Conservation (phyloP, 345 rosid genomes). For the Eucalyptus regnans region DNA sequence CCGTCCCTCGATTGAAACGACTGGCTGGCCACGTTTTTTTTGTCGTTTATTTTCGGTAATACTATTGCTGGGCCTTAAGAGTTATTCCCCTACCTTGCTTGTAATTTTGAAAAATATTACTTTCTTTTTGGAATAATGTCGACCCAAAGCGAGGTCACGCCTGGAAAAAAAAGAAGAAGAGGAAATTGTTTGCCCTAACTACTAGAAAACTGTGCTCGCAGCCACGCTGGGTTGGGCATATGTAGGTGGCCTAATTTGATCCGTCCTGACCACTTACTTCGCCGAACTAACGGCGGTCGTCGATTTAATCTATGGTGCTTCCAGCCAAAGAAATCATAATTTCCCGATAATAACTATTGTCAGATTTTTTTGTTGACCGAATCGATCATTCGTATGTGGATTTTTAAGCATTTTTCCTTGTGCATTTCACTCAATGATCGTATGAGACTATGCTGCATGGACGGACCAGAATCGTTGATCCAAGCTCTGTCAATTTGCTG, state of each 20-base stretch:
- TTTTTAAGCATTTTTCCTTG: background rate
- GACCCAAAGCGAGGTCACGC: rapidly evolving
- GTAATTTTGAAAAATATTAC: background rate
- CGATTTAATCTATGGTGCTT: rapidly evolving
- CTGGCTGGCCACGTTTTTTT: too few species aligned
- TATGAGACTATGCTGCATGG: background rate
- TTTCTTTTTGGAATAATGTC: background rate
- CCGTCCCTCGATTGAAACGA: background rate
- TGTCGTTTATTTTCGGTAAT: too few species aligned
- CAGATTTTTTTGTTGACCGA: background rate
- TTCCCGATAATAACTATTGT: rapidly evolving
- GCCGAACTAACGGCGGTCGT: background rate
- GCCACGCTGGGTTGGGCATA: background rate
- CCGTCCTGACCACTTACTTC: background rate
- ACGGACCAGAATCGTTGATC: background rate
- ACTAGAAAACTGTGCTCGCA: background rate
- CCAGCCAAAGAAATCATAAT: background rate
- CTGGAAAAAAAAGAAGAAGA: background rate
- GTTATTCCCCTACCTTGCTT: background rate
- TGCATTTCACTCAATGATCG: background rate
- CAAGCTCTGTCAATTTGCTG: rapidly evolving
- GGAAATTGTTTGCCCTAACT: background rate
- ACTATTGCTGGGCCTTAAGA: too few species aligned
- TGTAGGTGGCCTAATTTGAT: background rate
- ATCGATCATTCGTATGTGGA: background rate